These are phyloP conservation scores for Diplodia seriata DNA, from an alignment of 2,329 filamentous ascomycete species.

Conservation along the genomic window DNA sequence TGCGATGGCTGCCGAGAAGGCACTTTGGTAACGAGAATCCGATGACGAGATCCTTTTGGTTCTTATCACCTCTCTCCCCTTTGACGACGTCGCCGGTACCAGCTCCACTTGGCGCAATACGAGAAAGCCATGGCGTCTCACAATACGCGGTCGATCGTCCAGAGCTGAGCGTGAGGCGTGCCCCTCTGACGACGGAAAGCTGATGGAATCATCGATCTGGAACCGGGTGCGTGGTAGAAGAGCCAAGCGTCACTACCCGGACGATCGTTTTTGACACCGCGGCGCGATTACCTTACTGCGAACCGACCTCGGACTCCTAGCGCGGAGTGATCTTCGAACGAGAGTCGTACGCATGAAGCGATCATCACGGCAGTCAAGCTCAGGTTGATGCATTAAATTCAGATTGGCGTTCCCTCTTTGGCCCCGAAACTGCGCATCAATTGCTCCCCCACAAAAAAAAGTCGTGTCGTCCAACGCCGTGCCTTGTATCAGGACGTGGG, in stretches of 20 bases:
- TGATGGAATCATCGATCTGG: neutral
- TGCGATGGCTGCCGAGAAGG: neutral
- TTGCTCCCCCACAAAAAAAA: conserved; percentile 2
- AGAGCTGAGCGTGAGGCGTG: neutral
- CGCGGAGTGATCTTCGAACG: conserved; percentile 12
- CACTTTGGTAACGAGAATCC: neutral
- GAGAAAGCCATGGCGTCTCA: conserved; percentile 6
- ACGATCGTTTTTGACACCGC: neutral
- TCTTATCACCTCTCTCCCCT: neutral
- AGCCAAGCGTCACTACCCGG: conserved; percentile 9
- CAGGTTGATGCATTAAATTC: conserved; percentile 19
- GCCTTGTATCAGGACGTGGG: conserved; percentile 6
- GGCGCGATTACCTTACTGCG: conserved; percentile 2
- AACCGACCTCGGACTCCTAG: conserved; percentile 13
- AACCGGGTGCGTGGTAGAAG: neutral
- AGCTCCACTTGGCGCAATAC: conserved; percentile 10
- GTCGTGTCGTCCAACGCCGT: conserved; percentile 2
- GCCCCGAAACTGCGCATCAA: conserved; percentile 13
- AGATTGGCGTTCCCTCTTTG: conserved; percentile 10
- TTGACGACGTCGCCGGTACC: neutral
- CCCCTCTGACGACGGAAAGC: neutral
- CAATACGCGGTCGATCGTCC: neutral
- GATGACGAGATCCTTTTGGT: conserved; percentile 5
- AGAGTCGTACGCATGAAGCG: conserved; percentile 12
- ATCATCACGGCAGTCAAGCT: conserved; percentile 13